Base-by-base conservation (phyloP, 345 rosid species). In the Citrus reticulata region DNA sequence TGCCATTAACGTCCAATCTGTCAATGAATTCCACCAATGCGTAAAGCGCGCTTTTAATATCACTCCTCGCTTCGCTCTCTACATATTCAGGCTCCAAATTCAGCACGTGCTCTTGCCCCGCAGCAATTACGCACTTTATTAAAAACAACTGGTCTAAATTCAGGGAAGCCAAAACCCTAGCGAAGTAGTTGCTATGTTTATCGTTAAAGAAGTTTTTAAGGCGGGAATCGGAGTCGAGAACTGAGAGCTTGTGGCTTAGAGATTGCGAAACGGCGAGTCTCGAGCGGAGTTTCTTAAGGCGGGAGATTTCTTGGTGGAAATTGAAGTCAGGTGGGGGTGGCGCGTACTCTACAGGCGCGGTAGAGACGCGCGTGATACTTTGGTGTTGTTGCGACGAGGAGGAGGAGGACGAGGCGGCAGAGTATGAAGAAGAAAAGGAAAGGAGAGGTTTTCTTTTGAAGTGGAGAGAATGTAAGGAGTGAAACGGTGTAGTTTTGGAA, bases 31-130 rank as follows among this genome's bases (percentile, higher is more conserved):
- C 96, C 20, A 79, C 92, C 87, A 95, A 78, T 2, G 93, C 86
- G 74, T 87, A 89, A 67, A 95, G 88, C 69, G 92, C 96, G 24
- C 46, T 83, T 85, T 93, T 95, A 81, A 95, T 70, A 11, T 91
- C 80, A 60, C 80, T 84, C 83, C 89, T 85, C 30, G 70, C 85
- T 71, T 87, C 81, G n/a, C 78, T 79, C 73, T 70, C 83, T 67
- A 16, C 81, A 32, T 81, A 80, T 75, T 81, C 89, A 17, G 73
- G 69, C 30, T 87, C 88, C 30, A 86, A 30, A 61, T 67, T 78
- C 2, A 95, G 81, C 68, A 93, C 96, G 51, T 95, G 97, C 80
- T 89, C 89, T 78, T 95, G 98, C 70, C 98, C 98, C 30, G 93
- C 90, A 0, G 97, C 98, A 78, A 93, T 89, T 80, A 93, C 86